Evolutionary conservation across 2,329 filamentous ascomycete genomes (phyloP).

Genomic region (Aureobasidium lini): DNA sequence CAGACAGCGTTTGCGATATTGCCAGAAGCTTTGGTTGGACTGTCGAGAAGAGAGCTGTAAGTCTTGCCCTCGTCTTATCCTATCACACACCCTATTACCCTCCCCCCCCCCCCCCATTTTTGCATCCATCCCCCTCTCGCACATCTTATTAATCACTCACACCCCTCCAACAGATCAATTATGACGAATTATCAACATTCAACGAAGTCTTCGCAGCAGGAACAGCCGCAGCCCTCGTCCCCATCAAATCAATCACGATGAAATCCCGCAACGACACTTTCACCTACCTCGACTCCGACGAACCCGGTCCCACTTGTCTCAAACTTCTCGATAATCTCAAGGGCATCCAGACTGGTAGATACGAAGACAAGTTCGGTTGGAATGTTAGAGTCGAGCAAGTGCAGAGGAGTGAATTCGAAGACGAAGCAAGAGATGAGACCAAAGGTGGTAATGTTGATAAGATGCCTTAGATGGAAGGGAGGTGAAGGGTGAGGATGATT

Average conservation of each 20-base stretch:
- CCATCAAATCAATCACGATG: constrained; percentile 83
- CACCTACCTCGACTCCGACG: constrained; percentile 50
- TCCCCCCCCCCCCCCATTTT: not conserved
- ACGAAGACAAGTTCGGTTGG: constrained; percentile 73
- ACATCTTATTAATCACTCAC: not conserved
- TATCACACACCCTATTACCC: too few species aligned
- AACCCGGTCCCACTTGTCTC: constrained; percentile 65
- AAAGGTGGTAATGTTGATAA: not conserved
- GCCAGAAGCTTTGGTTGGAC: constrained; percentile 73
- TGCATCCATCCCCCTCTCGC: not conserved
- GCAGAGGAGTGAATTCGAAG: not conserved
- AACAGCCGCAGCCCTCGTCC: constrained; percentile 84
- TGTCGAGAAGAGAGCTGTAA: constrained; percentile 65
- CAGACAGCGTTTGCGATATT: constrained; percentile 69
- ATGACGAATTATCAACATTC: constrained; percentile 56
- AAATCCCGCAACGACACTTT: constrained; percentile 50
- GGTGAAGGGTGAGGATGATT: not conserved
- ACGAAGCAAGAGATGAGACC: not conserved
- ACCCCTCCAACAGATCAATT: constrained; percentile 49
- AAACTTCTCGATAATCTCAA: constrained; percentile 70
- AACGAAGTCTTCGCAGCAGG: constrained; percentile 84
- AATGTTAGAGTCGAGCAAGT: constrained; percentile 35
- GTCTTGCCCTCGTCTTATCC: constrained; percentile 21
- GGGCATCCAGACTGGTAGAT: constrained; percentile 76
- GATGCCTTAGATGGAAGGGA: not conserved